A percentile compares a stretch with the other conserved stretches of the same genome.
Evolutionary conservation across 1,284 basidiomycete genomes (phyloP).

Genomic region (Mycosarcoma mackinlayi): DNA sequence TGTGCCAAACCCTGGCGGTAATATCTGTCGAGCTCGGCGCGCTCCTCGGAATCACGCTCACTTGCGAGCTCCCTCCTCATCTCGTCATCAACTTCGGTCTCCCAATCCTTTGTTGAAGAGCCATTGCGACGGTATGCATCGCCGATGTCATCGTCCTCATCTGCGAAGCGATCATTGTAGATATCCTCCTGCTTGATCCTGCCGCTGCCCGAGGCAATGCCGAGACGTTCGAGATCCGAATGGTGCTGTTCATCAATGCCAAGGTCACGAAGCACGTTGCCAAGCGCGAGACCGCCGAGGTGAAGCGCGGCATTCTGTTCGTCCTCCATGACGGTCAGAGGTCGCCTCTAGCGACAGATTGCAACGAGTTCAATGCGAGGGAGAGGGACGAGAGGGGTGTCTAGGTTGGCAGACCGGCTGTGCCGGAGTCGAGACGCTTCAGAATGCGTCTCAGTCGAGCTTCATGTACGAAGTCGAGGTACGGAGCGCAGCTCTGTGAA

Average conservation of each 20-base stretch:
- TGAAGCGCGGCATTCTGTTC: conserved; percentile 64
- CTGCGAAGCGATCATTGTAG: conserved; percentile 65
- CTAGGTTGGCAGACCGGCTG: conserved; percentile 18
- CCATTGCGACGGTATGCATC: conserved; percentile 29
- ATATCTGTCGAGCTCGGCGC: conserved; percentile 53
- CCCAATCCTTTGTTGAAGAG: conserved; percentile 48
- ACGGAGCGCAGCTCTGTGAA: not conserved
- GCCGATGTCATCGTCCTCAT: conserved; percentile 58
- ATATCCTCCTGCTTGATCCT: conserved; percentile 63
- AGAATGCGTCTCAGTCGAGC: conserved; percentile 3
- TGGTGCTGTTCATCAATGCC: conserved; percentile 59
- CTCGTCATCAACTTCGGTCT: conserved; percentile 54
- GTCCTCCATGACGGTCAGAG: conserved; percentile 51
- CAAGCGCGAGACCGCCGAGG: conserved; percentile 64
- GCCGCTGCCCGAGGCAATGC: conserved; percentile 42
- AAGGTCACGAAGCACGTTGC: conserved; percentile 64
- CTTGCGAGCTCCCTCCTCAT: conserved; percentile 47
- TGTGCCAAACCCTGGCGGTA: conserved; percentile 52
- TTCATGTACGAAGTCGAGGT: conserved; percentile 3
- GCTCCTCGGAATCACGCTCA: conserved; percentile 46
- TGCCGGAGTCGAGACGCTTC: conserved; percentile 16
- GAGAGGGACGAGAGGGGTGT: no score
- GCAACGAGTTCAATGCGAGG: conserved; percentile 2
- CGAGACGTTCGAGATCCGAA: conserved; percentile 48
- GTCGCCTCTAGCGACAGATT: not conserved